phyloP scores from a whole-genome alignment of 2,329 filamentous ascomycete species.

The Colletotrichum orchidophilum region DNA sequence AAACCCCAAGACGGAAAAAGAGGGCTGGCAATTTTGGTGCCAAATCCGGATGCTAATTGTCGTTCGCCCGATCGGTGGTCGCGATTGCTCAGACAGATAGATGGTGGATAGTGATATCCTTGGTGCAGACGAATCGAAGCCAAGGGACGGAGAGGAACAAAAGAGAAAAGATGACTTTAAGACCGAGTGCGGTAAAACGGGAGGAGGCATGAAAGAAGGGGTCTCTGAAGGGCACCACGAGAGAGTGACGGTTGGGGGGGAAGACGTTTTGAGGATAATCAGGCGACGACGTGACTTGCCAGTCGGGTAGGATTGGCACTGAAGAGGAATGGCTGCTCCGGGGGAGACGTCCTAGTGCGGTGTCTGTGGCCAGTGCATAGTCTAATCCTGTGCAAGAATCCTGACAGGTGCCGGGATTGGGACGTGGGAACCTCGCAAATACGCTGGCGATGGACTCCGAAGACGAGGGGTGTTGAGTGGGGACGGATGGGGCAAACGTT shows the following conservation, averaged over 20 bases:
- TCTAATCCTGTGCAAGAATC: conserved; percentile 10
- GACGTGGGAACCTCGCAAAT: conserved; percentile 7
- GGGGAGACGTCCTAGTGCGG: conserved; percentile 23
- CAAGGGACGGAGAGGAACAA: background rate
- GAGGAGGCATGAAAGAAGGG: background rate
- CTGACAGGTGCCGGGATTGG: conserved; percentile 29
- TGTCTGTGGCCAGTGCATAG: conserved; percentile 26
- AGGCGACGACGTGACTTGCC: conserved; percentile 15
- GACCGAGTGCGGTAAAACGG: conserved; percentile 17
- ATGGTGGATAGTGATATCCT: background rate
- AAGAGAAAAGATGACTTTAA: background rate
- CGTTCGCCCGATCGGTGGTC: background rate
- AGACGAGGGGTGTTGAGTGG: background rate
- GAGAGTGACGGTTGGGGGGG: background rate
- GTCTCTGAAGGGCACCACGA: background rate
- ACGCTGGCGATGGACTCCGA: conserved; percentile 9
- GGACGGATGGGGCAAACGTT: background rate
- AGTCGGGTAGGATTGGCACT: conserved; percentile 26
- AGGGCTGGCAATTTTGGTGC: conserved; percentile 10
- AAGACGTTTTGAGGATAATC: conserved; percentile 28
- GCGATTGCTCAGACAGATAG: background rate
- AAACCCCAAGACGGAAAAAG: background rate
- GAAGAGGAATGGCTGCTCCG: conserved; percentile 31
- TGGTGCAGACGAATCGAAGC: background rate
- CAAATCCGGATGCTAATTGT: conserved; percentile 10